Conservation (phyloP, 805 yeast genomes). For the Candida awuae region DNA sequence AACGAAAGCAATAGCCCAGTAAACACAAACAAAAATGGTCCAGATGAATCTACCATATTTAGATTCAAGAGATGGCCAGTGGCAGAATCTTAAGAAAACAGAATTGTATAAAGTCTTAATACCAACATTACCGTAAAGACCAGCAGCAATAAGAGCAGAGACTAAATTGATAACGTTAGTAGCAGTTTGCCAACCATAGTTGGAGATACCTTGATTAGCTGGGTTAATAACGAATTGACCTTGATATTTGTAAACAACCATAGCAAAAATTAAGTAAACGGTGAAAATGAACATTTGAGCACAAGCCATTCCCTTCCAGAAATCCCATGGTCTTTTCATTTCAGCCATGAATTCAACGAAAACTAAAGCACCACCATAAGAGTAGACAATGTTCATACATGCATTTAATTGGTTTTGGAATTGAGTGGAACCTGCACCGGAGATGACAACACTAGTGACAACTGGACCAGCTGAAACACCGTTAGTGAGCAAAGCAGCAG, state of each 20-base stretch:
- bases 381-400: constrained; percentile 37
- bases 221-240: constrained; percentile 38
- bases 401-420: constrained; percentile 8
- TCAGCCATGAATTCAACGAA: constrained; percentile 42
- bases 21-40: constrained; percentile 30
- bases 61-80: constrained; percentile 29
- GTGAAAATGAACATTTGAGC: constrained; percentile 36
- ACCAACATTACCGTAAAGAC: constrained; percentile 40
- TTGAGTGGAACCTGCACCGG: constrained; percentile 25
- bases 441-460: constrained; percentile 18
- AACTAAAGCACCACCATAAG: constrained; percentile 44
- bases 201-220: constrained; percentile 37
- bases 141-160: constrained; percentile 39
- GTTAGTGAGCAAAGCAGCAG: constrained; percentile 18
- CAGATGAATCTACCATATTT: constrained; percentile 30
- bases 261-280: constrained; percentile 35
- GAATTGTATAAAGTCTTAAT: constrained; percentile 36
- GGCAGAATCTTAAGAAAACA: constrained; percentile 27
- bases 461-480: constrained; percentile 20
- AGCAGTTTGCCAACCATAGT: constrained; percentile 34
- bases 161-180: constrained; percentile 33
- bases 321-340: constrained; percentile 40
- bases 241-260: constrained; percentile 36
- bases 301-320: constrained; percentile 38
- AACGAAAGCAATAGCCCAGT: constrained; percentile 38